A percentile compares a stretch with the other conserved stretches of the same genome.
These are phyloP conservation scores for Tolypocladium inflatum DNA, from an alignment of 2,329 filamentous ascomycete genomes.

Conservation along the genomic window DNA sequence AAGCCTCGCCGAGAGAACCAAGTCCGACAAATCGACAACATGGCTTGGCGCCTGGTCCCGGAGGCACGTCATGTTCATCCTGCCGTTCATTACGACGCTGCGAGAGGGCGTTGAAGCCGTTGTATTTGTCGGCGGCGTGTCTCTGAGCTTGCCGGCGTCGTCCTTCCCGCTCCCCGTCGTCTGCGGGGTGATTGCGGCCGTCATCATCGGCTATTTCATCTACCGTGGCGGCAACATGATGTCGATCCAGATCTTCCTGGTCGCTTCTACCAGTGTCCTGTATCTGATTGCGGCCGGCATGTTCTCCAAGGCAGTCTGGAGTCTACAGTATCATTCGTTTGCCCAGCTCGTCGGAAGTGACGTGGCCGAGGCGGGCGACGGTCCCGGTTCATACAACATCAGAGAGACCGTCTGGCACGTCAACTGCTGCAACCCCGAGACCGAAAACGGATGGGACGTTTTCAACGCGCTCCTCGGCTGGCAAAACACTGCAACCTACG, in stretches of 20 bases:
- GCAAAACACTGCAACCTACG: neutral
- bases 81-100: neutral
- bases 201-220: conserved; percentile 55
- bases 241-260: conserved; percentile 58
- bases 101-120: neutral
- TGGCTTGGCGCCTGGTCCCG: neutral
- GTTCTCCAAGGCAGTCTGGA: conserved; percentile 67
- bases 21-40: conserved; percentile 20
- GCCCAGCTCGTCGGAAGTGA: neutral
- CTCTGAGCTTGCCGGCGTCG: neutral
- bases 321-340: conserved; percentile 9
- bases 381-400: conserved; percentile 72
- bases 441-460: conserved; percentile 61
- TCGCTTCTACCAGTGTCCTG: conserved; percentile 67
- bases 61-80: neutral
- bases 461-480: conserved; percentile 64
- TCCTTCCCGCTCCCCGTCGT: neutral
- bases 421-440: conserved; percentile 57
- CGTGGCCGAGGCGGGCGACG: conserved; percentile 24
- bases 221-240: conserved; percentile 35
- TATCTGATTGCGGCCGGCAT: conserved; percentile 76
- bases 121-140: neutral
- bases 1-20: conserved; percentile 40
- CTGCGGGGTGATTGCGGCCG: conserved; percentile 26
- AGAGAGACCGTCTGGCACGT: conserved; percentile 71